Evolutionary conservation across 768 basidiomycete genomes (phyloP).

Genomic region (Suillus clintonianus): DNA sequence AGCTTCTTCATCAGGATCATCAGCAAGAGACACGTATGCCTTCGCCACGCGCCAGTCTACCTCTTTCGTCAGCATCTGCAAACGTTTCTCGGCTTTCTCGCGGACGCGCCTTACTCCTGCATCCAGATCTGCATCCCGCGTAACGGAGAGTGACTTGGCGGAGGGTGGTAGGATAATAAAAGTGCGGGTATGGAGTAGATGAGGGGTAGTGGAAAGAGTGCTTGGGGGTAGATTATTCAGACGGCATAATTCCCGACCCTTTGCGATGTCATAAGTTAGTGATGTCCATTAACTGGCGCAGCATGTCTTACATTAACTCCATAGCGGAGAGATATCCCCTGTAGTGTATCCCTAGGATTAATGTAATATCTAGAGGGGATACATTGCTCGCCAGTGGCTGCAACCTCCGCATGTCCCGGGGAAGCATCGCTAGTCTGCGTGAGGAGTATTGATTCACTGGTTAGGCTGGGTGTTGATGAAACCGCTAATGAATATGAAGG

Average conservation of each 20-base stretch:
- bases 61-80: conserved; percentile 71
- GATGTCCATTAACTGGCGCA: not conserved
- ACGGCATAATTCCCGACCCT: conserved; percentile 63
- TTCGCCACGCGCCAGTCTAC: conserved; percentile 65
- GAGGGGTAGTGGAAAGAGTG: conserved; percentile 69
- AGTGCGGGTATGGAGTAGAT: conserved; percentile 69
- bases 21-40: conserved; percentile 71
- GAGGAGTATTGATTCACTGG: not conserved
- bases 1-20: conserved; percentile 31
- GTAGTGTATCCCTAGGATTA: conserved; percentile 57
- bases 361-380: conserved; percentile 52
- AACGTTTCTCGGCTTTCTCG: conserved; percentile 58
- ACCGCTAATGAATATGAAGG: not conserved
- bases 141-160: conserved; percentile 24
- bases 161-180: conserved; percentile 56
- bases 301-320: conserved; percentile 56
- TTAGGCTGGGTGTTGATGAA: not conserved
- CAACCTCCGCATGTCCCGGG: not conserved
- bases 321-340: conserved; percentile 63
- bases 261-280: not conserved
- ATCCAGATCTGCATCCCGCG: conserved; percentile 37
- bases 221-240: conserved; percentile 67
- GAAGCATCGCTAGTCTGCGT: not conserved
- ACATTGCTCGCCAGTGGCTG: not conserved
- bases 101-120: conserved; percentile 45